These are phyloP conservation scores for Dichotomopilus funicola DNA, from an alignment of 2,329 filamentous ascomycete species.

Conservation along the genomic window DNA sequence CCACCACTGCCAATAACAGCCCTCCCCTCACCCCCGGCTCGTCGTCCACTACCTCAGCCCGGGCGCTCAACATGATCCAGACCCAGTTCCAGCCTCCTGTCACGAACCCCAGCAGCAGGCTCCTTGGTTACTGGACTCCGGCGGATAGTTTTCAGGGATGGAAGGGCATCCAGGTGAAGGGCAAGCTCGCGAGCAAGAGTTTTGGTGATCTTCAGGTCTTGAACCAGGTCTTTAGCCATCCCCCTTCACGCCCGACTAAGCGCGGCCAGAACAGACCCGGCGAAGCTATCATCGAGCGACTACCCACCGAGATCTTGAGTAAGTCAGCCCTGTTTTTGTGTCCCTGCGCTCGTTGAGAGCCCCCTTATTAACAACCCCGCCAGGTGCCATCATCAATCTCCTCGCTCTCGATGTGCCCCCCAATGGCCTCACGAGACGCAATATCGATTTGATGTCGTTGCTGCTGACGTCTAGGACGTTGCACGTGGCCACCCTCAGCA, in stretches of 20 bases:
- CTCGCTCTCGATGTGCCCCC: conserved; percentile 66
- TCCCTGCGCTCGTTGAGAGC: background rate
- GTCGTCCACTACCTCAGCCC: conserved; percentile 33
- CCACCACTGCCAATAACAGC: background rate
- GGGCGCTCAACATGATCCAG: conserved; percentile 35
- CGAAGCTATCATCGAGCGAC: conserved; percentile 54
- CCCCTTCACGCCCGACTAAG: conserved; percentile 26
- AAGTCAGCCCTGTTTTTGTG: conserved; percentile 30
- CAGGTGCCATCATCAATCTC: conserved; percentile 67
- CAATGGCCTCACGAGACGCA: conserved; percentile 70
- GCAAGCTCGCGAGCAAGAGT: conserved; percentile 54
- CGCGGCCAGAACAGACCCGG: conserved; percentile 32
- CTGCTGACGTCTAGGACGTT: conserved; percentile 69
- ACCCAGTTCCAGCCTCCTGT: conserved; percentile 45
- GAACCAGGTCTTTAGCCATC: conserved; percentile 48
- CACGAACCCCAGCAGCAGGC: conserved; percentile 48
- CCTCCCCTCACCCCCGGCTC: conserved; percentile 24
- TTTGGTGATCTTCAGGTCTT: conserved; percentile 53
- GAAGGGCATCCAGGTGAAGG: conserved; percentile 55
- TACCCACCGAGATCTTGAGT: conserved; percentile 68
- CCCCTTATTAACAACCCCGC: background rate
- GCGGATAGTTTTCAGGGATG: conserved; percentile 54
- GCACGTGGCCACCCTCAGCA: conserved; percentile 65
- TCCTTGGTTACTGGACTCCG: conserved; percentile 54
- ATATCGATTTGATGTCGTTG: conserved; percentile 70